Evolutionary conservation across 2,329 filamentous ascomycete species (phyloP).

Genomic region (Thelonectria blattea): DNA sequence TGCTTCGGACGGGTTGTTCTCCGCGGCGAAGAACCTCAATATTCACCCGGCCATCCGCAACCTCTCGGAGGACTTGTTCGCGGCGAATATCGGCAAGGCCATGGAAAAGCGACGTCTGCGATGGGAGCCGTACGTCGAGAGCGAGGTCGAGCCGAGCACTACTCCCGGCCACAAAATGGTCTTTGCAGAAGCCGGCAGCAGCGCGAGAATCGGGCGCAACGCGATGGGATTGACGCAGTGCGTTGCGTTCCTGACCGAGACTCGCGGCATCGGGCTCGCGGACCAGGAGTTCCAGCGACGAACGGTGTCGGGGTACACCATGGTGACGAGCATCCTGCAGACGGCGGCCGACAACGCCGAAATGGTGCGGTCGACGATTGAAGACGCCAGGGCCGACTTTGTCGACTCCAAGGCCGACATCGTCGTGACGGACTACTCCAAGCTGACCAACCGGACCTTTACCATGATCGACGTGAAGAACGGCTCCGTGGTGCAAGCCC

Average conservation of each 20-base stretch:
- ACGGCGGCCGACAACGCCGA: slow-evolving; percentile 39
- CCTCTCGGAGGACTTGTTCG: slow-evolving; percentile 39
- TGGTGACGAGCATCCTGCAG: slow-evolving; percentile 38
- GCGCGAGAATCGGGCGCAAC: slow-evolving; percentile 41
- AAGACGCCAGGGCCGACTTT: slow-evolving; percentile 37
- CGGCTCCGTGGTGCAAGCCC: slow-evolving; percentile 37
- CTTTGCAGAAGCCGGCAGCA: slow-evolving; percentile 38
- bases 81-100: slow-evolving; percentile 36
- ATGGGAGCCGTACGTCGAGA: slow-evolving; percentile 39
- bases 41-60: slow-evolving; percentile 40
- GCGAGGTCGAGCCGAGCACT: slow-evolving; percentile 21
- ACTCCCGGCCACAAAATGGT: slow-evolving; percentile 18
- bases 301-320: slow-evolving; percentile 36
- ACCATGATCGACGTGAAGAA: slow-evolving; percentile 37
- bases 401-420: slow-evolving; percentile 37
- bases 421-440: slow-evolving; percentile 38
- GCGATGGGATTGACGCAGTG: slow-evolving; percentile 39
- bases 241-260: slow-evolving; percentile 41
- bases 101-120: slow-evolving; percentile 38
- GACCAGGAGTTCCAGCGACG: slow-evolving; percentile 42
- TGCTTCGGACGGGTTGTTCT: slow-evolving; percentile 40
- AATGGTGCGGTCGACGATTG: slow-evolving; percentile 35
- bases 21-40: slow-evolving; percentile 44
- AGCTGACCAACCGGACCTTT: slow-evolving; percentile 28
- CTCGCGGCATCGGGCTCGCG: slow-evolving; percentile 39